Percentiles rank a stretch among this genome's conserved stretches.
Conservation (phyloP, 164 flowering plant species). For the Vitis riparia region DNA sequence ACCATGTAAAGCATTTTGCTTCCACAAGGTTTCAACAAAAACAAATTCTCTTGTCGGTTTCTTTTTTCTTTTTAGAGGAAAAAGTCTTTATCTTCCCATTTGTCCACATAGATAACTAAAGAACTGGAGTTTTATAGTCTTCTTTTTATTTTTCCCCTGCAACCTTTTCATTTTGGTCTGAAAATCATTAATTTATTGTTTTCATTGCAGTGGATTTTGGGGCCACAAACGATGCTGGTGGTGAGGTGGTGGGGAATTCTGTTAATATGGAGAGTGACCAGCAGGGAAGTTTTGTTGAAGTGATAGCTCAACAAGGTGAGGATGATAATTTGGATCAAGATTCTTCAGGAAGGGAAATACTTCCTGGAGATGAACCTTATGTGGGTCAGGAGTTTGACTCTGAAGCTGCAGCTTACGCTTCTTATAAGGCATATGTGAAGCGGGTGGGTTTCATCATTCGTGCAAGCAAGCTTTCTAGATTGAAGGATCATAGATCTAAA, state of each 20-base stretch:
- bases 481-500: slow-evolving; percentile 68
- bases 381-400: slow-evolving; percentile 74
- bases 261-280: slow-evolving; percentile 30
- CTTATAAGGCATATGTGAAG: slow-evolving; percentile 70
- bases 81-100: no score
- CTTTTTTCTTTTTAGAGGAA: no score
- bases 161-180: no score
- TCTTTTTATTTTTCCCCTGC: no score
- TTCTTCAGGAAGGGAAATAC: slow-evolving; percentile 18
- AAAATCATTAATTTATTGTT: no score
- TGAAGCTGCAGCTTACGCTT: slow-evolving; percentile 71
- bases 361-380: slow-evolving; percentile 49
- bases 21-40: no score
- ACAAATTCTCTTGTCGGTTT: no score
- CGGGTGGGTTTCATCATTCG: slow-evolving; percentile 63
- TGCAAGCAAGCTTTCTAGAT: slow-evolving; percentile 73
- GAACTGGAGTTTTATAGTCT: no score
- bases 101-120: no score
- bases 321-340: slow-evolving; percentile 32
- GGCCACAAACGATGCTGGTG: slow-evolving; percentile 28
- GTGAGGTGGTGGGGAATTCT: slow-evolving; percentile 29
- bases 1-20: no score
- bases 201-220: slow-evolving; percentile 46
- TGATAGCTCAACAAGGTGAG: slow-evolving; percentile 14
- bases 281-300: slow-evolving; percentile 39